Percentiles rank a stretch among this genome's conserved stretches.
These are phyloP conservation scores for Alternaria angustiovoidea DNA, from an alignment of 2,329 filamentous ascomycete species.

Conservation along the genomic window DNA sequence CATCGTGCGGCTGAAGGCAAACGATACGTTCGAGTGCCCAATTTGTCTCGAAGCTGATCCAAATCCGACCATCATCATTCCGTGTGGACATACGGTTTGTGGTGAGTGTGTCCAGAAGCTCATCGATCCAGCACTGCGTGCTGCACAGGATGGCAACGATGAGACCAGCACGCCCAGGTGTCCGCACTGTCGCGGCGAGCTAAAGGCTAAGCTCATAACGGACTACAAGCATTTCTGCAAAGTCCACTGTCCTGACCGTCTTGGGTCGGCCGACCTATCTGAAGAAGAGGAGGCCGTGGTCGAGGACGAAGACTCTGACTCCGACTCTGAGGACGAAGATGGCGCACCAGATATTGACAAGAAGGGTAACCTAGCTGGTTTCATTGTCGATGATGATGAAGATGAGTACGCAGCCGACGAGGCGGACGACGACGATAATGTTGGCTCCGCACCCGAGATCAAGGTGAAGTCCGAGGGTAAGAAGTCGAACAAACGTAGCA, in stretches of 20 bases:
- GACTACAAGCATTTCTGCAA: slow-evolving; percentile 77
- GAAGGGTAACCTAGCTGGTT: slow-evolving; percentile 56
- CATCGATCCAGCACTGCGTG: slow-evolving; percentile 63
- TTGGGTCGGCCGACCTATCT: slow-evolving; percentile 38
- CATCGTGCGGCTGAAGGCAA: slow-evolving; percentile 69
- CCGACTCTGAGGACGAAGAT: slow-evolving; percentile 47
- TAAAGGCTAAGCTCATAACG: slow-evolving; percentile 75
- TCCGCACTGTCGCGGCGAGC: slow-evolving; percentile 74
- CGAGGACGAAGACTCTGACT: slow-evolving; percentile 41
- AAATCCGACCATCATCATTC: slow-evolving; percentile 80
- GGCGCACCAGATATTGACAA: slow-evolving; percentile 51
- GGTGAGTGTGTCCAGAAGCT: slow-evolving; percentile 77
- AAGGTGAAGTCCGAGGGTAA: slow-evolving; percentile 38
- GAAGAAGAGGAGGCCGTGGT: slow-evolving; percentile 35
- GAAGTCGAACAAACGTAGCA: slow-evolving; percentile 43
- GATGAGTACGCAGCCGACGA: slow-evolving; percentile 54
- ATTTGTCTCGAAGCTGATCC: slow-evolving; percentile 80
- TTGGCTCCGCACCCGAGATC: slow-evolving; percentile 16
- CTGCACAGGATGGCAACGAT: slow-evolving; percentile 59
- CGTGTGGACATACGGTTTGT: slow-evolving; percentile 84
- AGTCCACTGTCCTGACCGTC: slow-evolving; percentile 69
- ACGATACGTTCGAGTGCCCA: slow-evolving; percentile 76
- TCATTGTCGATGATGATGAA: slow-evolving; percentile 64
- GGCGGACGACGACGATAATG: slow-evolving; percentile 30
- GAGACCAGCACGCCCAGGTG: slow-evolving; percentile 69